Percentiles rank a stretch among this genome's conserved stretches.
Evolutionary conservation across 805 yeast species (phyloP).

Genomic region (Candida taoyuanica): DNA sequence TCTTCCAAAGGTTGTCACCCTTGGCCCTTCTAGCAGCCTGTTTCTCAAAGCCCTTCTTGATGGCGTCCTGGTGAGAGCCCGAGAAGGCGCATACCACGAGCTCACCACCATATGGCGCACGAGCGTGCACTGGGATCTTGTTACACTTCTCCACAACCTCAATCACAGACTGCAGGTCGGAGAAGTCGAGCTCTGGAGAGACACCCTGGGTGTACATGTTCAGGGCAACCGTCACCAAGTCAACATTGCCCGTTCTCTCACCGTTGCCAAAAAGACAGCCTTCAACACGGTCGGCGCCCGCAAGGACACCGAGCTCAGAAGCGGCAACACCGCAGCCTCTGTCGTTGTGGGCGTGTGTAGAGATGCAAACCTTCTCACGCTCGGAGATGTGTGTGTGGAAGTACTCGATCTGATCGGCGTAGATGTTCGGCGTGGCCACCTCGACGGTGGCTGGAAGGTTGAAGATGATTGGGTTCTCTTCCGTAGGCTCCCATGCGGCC

Average conservation of each 20-base stretch:
- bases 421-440: conserved; percentile 68
- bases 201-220: conserved; percentile 79
- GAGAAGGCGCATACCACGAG: conserved; percentile 75
- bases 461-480: conserved; percentile 67
- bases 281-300: conserved; percentile 85
- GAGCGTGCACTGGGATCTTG: conserved; percentile 66
- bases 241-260: conserved; percentile 83
- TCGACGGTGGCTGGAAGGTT: conserved; percentile 81
- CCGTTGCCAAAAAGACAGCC: conserved; percentile 83
- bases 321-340: conserved; percentile 86
- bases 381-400: conserved; percentile 63
- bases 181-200: conserved; percentile 65
- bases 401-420: conserved; percentile 78
- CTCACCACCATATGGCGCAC: conserved; percentile 81
- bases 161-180: conserved; percentile 61
- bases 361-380: conserved; percentile 65
- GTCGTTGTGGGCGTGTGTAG: conserved; percentile 75
- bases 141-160: conserved; percentile 72
- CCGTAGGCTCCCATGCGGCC: conserved; percentile 76
- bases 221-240: conserved; percentile 67
- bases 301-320: conserved; percentile 67
- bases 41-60: conserved; percentile 57
- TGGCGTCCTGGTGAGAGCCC: conserved; percentile 71
- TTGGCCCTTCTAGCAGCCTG: conserved; percentile 46
- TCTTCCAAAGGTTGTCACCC: conserved; percentile 54